Evolutionary conservation across 768 basidiomycete species (phyloP).

Genomic region (Suillus clintonianus): DNA sequence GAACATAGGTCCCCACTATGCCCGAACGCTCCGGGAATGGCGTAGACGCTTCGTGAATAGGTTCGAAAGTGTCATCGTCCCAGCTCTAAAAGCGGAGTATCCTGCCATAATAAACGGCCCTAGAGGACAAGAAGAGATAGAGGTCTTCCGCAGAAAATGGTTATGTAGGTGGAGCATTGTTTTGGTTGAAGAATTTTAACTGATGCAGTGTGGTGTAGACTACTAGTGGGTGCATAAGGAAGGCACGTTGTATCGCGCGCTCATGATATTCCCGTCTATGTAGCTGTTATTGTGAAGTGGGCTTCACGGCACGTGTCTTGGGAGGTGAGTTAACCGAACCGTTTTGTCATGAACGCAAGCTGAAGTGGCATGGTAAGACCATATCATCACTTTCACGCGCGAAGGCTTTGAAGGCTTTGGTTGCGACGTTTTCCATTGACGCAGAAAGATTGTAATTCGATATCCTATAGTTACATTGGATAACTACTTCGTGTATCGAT

Average conservation of each 20-base stretch:
- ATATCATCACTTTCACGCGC: slow-evolving; percentile 64
- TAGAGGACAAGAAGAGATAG: slow-evolving; percentile 53
- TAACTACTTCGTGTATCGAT: neutral
- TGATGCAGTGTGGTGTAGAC: slow-evolving; percentile 30
- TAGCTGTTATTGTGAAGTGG: slow-evolving; percentile 74
- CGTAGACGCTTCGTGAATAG: slow-evolving; percentile 54
- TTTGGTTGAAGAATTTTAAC: neutral
- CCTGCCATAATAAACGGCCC: slow-evolving; percentile 52
- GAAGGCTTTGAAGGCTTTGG: slow-evolving; percentile 65
- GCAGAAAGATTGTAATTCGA: neutral
- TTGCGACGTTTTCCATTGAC: slow-evolving; percentile 35
- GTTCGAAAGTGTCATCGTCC: slow-evolving; percentile 61
- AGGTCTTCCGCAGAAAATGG: slow-evolving; percentile 78
- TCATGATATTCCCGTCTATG: slow-evolving; percentile 4
- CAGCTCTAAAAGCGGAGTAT: slow-evolving; percentile 60
- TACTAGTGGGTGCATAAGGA: slow-evolving; percentile 41
- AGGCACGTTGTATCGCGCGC: neutral
- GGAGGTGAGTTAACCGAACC: slow-evolving; percentile 47
- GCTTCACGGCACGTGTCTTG: slow-evolving; percentile 64
- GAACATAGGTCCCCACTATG: slow-evolving; percentile 78
- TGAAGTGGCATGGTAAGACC: slow-evolving; percentile 41
- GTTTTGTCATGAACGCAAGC: slow-evolving; percentile 2
- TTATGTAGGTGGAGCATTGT: slow-evolving; percentile 49
- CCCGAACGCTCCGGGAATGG: slow-evolving; percentile 83
- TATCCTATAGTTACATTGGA: neutral